phyloP scores from a whole-genome alignment of 2,329 filamentous ascomycete genomes.

The Colletotrichum scovillei region DNA sequence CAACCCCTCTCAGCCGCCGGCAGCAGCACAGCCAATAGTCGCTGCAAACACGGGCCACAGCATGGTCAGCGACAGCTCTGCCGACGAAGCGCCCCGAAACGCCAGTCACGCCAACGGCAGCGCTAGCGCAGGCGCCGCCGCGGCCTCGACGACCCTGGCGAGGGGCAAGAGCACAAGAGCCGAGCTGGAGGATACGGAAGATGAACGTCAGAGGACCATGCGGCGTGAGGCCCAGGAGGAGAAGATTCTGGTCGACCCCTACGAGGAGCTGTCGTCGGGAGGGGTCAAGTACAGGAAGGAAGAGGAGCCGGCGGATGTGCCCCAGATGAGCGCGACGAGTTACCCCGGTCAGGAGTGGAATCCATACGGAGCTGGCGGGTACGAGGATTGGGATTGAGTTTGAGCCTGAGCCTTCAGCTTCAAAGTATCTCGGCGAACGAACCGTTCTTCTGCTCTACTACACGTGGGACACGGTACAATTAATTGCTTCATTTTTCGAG shows the following conservation, averaged over 20 bases:
- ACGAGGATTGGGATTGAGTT: slow-evolving; percentile 32
- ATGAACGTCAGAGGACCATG: slow-evolving; percentile 57
- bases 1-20: slow-evolving; percentile 3
- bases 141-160: slow-evolving; percentile 17
- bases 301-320: slow-evolving; percentile 55
- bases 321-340: slow-evolving; percentile 73
- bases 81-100: slow-evolving; percentile 30
- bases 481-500: not conserved
- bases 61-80: slow-evolving; percentile 32
- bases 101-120: slow-evolving; percentile 36
- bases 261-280: slow-evolving; percentile 39
- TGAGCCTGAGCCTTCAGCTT: too few relatives aligned
- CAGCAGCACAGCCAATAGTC: slow-evolving; percentile 10
- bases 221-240: slow-evolving; percentile 61
- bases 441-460: not conserved
- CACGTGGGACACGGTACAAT: not conserved
- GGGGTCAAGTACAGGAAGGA: slow-evolving; percentile 48
- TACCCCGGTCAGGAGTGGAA: slow-evolving; percentile 80
- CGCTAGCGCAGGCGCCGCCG: not conserved
- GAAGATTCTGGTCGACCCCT: slow-evolving; percentile 59
- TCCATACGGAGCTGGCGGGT: slow-evolving; percentile 55
- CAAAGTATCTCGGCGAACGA: not conserved
- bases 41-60: slow-evolving; percentile 32
- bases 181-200: slow-evolving; percentile 56
- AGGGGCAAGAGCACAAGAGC: slow-evolving; percentile 39